Conservation (phyloP, 1,284 basidiomycete species). For the Polyporus tsugae region DNA sequence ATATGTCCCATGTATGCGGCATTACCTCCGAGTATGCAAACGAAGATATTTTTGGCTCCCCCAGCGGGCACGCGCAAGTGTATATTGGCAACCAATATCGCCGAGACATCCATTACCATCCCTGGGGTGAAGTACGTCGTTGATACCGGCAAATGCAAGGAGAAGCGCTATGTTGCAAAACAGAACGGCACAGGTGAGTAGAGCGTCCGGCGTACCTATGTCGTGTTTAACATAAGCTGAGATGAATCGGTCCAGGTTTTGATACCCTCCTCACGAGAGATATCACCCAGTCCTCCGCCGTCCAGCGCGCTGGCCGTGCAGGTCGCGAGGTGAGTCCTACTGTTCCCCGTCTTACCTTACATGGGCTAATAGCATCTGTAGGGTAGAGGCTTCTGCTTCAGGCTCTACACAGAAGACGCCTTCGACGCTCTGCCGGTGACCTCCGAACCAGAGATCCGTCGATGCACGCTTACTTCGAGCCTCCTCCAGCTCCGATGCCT, state of each 20-base stretch:
- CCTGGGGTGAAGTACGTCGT: slow-evolving; percentile 96
- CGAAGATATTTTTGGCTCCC: slow-evolving; percentile 79
- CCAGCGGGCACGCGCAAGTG: slow-evolving; percentile 84
- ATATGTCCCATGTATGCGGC: slow-evolving; percentile 88
- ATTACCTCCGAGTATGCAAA: slow-evolving; percentile 81
- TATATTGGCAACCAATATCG: slow-evolving; percentile 95
- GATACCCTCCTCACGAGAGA: slow-evolving; percentile 88
- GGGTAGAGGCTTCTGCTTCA: slow-evolving; percentile 86
- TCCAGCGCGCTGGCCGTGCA: slow-evolving; percentile 88
- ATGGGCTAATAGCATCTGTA: slow-evolving; percentile 37
- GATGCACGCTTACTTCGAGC: slow-evolving; percentile 85
- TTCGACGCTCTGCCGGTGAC: slow-evolving; percentile 74
- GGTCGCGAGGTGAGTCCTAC: slow-evolving; percentile 76
- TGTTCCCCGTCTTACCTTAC: neutral
- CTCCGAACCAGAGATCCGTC: slow-evolving; percentile 87
- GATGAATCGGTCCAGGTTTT: slow-evolving; percentile 64
- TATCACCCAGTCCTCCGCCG: slow-evolving; percentile 90
- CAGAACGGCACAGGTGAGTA: slow-evolving; percentile 70
- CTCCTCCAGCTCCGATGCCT: slow-evolving; percentile 88
- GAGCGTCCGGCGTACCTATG: neutral
- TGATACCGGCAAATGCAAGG: slow-evolving; percentile 95
- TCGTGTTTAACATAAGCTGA: neutral
- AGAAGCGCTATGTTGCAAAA: slow-evolving; percentile 85
- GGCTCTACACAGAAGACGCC: slow-evolving; percentile 86
- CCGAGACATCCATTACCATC: slow-evolving; percentile 98